Percentiles rank a stretch among this genome's conserved stretches.
Conservation (phyloP, 2,329 filamentous ascomycete genomes). For the Microsporum canis region DNA sequence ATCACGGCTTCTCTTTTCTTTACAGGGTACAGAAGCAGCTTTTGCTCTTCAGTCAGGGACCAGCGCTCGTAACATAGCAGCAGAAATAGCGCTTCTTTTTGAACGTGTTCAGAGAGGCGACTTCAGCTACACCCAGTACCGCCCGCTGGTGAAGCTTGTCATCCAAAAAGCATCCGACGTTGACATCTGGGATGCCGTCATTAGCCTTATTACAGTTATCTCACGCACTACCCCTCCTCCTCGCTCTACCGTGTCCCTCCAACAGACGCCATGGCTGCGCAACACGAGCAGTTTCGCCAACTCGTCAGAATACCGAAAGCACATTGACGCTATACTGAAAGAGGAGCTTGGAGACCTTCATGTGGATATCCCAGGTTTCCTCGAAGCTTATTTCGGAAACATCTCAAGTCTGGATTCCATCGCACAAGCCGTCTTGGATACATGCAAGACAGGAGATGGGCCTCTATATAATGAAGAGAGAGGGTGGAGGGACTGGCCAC, state of each 20-base stretch:
- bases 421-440: slow-evolving; percentile 18
- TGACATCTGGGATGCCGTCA: slow-evolving; percentile 13
- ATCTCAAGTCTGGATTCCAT: slow-evolving; percentile 17
- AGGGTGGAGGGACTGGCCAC: slow-evolving; percentile 23
- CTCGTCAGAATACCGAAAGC: slow-evolving; percentile 19
- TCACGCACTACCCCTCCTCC: background rate
- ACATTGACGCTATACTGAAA: slow-evolving; percentile 21
- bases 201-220: slow-evolving; percentile 8
- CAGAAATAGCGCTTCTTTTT: slow-evolving; percentile 6
- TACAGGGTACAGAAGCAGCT: slow-evolving; percentile 5
- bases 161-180: slow-evolving; percentile 11
- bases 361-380: slow-evolving; percentile 19
- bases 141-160: slow-evolving; percentile 9
- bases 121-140: slow-evolving; percentile 10
- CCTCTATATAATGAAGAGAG: slow-evolving; percentile 17
- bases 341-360: slow-evolving; percentile 20
- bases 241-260: slow-evolving; percentile 2
- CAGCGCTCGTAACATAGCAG: slow-evolving; percentile 4
- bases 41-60: slow-evolving; percentile 7
- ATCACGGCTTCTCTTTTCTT: background rate
- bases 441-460: slow-evolving; percentile 17
- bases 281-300: slow-evolving; percentile 23
- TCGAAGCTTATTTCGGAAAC: slow-evolving; percentile 18
- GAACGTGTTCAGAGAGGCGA: background rate
- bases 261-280: slow-evolving; percentile 18